Evolutionary conservation across 129 eudicot genomes (phyloP).

Genomic region (Silybum marianum): DNA sequence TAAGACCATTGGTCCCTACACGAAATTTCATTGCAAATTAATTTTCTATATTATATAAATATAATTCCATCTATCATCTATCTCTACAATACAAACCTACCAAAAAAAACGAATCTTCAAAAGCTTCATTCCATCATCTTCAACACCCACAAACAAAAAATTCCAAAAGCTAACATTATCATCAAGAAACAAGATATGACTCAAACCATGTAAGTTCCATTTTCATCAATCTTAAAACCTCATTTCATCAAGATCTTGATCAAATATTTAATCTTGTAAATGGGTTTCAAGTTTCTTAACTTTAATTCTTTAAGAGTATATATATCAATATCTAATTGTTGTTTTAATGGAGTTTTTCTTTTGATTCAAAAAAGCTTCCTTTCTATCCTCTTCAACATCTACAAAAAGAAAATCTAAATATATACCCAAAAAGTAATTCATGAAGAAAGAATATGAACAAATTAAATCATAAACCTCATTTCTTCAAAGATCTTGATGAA

Average conservation of each 20-base stretch:
- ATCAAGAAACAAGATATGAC: not conserved
- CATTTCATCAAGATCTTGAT: not conserved
- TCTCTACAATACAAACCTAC: no score
- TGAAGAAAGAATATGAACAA: no score
- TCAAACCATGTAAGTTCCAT: not conserved
- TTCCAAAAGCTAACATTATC: not conserved
- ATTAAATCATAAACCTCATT: no score
- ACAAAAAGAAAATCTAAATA: no score
- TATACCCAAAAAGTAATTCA: no score
- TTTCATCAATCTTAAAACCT: not conserved
- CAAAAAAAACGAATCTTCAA: not conserved
- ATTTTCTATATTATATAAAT: no score
- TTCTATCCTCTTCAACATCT: no score
- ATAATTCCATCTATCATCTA: no score
- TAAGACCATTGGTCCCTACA: no score
- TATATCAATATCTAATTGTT: not conserved
- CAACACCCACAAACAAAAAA: not conserved
- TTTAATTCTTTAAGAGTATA: not conserved
- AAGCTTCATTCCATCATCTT: not conserved
- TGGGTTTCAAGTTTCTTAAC: not conserved
- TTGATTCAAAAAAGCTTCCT: no score
- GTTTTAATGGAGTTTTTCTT: not conserved
- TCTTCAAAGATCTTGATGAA: no score
- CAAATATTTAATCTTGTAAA: not conserved
- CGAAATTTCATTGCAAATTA: no score